Base-by-base conservation (phyloP, 345 rosid genomes). In the Hypericum androsaemum region DNA sequence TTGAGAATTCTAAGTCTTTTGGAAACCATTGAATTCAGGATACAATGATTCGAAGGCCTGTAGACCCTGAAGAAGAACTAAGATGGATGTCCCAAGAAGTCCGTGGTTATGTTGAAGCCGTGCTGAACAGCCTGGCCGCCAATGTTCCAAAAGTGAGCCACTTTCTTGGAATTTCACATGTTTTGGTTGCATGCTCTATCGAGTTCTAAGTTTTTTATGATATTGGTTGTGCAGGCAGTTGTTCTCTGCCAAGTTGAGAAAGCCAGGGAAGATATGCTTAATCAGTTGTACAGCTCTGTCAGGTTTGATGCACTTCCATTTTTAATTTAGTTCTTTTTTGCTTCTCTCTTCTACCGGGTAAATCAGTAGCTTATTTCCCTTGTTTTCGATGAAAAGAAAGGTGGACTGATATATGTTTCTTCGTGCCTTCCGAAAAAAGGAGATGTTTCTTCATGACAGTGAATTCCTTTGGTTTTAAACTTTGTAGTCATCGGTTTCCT, bases 21-120 rank as follows among this genome's bases (percentile, higher is more conserved):
- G 49, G 32, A 4, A 22, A 22, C 32, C 32, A 1, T 22, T 22
- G 32, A 22, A 22, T 22, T 22, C 65, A 92, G 99, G 97, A 88
- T 74, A 80, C 86, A 58, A 85, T 88, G 92, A 82, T 72, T 57
- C 79, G 95, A 71, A 81, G 80, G 67, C 97, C 99, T 0, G 79
- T 78, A 40, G 99, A 94, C 59, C 99, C 99, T 40, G 99, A 94
- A 75, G 97, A 94, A 69, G 99, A 94, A 69, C 92, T 94, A 15
- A 74, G 95, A 47, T 94, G 99, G 99, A 94, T 94, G 99, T 80
- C 99, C 36, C 99, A 94, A 66, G 99, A 94, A 83, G 95, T 94
- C 6, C 97, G 97, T 1, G 97, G 99, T 62, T 94, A 94, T 48
- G 97, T 88, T 43, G 99, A 94, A 83, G 99, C 99, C 39, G 99